These are phyloP conservation scores for Diaporthe ilicicola DNA, from an alignment of 2,329 filamentous ascomycete species.

Conservation along the genomic window DNA sequence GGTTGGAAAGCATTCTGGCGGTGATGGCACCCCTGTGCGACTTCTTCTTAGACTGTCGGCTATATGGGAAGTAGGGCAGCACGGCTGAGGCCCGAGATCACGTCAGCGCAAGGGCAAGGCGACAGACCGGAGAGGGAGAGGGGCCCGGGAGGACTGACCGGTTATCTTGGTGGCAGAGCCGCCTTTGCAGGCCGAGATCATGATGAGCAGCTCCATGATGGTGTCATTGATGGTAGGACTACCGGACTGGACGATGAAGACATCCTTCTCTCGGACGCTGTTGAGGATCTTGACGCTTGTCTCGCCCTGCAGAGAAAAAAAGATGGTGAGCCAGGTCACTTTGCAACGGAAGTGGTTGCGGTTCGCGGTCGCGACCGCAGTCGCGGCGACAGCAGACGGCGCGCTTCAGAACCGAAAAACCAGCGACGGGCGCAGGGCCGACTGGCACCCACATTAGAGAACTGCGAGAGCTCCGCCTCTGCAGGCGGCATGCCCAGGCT, in stretches of 20 bases:
- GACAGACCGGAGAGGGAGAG: conserved; percentile 12
- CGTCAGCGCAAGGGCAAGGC: conserved; percentile 12
- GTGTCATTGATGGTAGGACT: conserved; percentile 97
- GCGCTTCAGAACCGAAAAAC: conserved; percentile 36
- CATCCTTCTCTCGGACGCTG: conserved; percentile 94
- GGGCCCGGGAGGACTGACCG: conserved; percentile 67
- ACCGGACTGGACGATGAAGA: conserved; percentile 98
- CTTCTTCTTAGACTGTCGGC: conserved; percentile 99
- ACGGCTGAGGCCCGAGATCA: conserved; percentile 70
- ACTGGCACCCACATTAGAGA: conserved; percentile 64
- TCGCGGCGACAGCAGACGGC: conserved; percentile 28
- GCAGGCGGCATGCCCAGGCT: conserved; percentile 73
- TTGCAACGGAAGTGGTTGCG: conserved; percentile 16
- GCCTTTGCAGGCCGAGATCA: conserved; percentile 98
- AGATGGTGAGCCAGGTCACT: conserved; percentile 35
- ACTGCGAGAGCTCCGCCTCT: conserved; percentile 72
- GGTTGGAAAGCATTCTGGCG: conserved; percentile 94
- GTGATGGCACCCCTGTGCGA: conserved; percentile 96
- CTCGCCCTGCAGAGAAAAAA: conserved; percentile 62
- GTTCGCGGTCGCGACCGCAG: background rate
- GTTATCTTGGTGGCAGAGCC: conserved; percentile 97
- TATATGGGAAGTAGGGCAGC: conserved; percentile 98
- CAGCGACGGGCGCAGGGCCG: conserved; percentile 21
- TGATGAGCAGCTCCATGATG: conserved; percentile 98
- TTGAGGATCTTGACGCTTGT: conserved; percentile 75